Conservation (phyloP, 139 green algal species). For the Coelastrella sp. region DNA sequence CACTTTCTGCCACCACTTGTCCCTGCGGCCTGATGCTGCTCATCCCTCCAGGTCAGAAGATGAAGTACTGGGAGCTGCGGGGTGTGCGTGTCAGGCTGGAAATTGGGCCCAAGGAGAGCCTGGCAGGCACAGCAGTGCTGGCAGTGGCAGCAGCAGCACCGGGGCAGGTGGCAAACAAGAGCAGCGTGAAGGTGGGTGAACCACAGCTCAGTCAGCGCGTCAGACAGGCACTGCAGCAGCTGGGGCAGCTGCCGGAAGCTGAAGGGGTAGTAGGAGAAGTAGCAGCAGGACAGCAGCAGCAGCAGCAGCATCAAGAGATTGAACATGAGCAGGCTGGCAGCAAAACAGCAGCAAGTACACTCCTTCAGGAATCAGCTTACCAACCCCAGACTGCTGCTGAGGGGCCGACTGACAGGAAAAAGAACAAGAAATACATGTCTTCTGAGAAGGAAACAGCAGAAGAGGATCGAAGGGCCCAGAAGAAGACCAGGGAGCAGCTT, state of each 20-base stretch:
- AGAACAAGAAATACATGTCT: slow-evolving; percentile 24
- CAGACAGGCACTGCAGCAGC: slow-evolving; percentile 3
- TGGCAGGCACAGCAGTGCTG: slow-evolving; percentile 43
- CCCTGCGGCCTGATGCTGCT: neutral
- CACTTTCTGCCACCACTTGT: too few relatives aligned
- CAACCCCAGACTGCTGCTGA: too few relatives aligned
- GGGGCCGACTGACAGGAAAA: slow-evolving; percentile 6
- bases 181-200: slow-evolving; percentile 33
- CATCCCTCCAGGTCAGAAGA: slow-evolving; percentile 27
- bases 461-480: neutral
- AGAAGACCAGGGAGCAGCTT: slow-evolving; percentile 29
- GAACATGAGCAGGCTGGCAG: too few relatives aligned
- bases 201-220: slow-evolving; percentile 12
- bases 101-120: slow-evolving; percentile 39
- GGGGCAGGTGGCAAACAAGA: slow-evolving; percentile 29
- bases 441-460: neutral
- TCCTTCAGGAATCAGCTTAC: too few relatives aligned
- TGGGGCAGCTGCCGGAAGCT: neutral
- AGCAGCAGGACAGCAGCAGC: slow-evolving; percentile 8
- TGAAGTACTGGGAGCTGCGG: slow-evolving; percentile 51
- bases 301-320: slow-evolving; percentile 17
- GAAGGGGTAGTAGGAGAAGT: neutral
- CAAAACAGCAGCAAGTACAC: too few relatives aligned
- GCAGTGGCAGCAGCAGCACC: slow-evolving; percentile 25
- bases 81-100: slow-evolving; percentile 44